Base-by-base conservation (phyloP, 2,329 filamentous ascomycete genomes). In the Alternaria sp. region DNA sequence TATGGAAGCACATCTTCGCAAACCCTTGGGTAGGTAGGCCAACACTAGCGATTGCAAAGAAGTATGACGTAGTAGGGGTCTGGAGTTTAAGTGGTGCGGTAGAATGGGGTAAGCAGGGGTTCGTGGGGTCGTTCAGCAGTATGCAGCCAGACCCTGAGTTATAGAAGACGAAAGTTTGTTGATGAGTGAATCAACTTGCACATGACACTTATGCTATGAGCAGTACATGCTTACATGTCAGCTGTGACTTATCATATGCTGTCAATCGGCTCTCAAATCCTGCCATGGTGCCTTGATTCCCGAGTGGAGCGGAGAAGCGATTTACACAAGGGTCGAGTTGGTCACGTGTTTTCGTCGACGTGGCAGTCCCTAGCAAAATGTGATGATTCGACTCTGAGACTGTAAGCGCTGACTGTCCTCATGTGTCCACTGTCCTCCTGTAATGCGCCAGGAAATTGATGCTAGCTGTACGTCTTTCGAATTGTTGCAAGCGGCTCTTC, bases 1-100 rank as follows among this genome's bases (percentile, higher is more conserved):
- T 77, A 50, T 74, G 69, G 39, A 64, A 72, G 46, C 72, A 75
- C 72, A 75, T 74, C 72, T 74, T 74, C 2, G 31, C 28, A 40
- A 29, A 14, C 17, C 14, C 17, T 23, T 13, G 21, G 17, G 17
- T 17, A 17, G 17, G 21, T 14, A 14, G 37, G 21, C 10, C 5
- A 3, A 14, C 23, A 24, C 6, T 29, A 8, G 21, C 24, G 28
- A 45, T 21, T 23, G 34, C 17, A 10, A 41, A 23, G 11, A 28
- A 21, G 42, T 37, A 58, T 65, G 62, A 65, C 60, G 62, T 65
- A 53, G 39, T 44, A n/a, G 24, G 44, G 29, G 40, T 51, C 5
- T 46, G 54, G 39, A n/a, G 41, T 40, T 31, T 33, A 39, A 55
- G 48, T 49, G 36, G 56, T 53, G 31, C 37, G 37, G 58, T 41